phyloP scores from a whole-genome alignment of 176 grass and related monocot genomes.

The Carex kokanica region DNA sequence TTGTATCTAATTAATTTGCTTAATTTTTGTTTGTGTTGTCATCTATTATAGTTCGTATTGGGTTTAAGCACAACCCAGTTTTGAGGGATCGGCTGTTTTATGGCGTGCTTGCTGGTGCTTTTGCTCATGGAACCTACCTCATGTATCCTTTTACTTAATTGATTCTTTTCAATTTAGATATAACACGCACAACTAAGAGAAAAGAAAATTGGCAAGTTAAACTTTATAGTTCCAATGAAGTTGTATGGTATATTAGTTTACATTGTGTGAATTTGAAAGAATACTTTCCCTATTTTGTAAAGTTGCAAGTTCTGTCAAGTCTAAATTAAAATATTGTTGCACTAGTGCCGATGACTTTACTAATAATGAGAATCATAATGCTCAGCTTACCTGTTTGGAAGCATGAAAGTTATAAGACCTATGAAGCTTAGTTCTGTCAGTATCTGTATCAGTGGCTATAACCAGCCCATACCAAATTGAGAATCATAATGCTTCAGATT shows the following conservation, averaged over 20 bases:
- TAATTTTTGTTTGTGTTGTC: background rate
- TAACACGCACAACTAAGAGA: background rate
- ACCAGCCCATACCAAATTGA: background rate
- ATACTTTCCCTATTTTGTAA: background rate
- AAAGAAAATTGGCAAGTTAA: no score
- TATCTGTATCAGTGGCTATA: background rate
- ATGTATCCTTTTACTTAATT: constrained; percentile 46
- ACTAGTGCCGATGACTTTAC: background rate
- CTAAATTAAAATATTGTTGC: background rate
- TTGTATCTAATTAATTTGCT: background rate
- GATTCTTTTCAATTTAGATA: background rate
- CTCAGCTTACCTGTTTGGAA: background rate
- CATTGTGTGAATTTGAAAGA: background rate
- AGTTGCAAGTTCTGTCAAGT: background rate
- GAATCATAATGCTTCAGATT: background rate
- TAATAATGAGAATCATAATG: background rate
- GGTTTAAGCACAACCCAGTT: constrained; percentile 74
- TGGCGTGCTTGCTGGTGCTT: constrained; percentile 77
- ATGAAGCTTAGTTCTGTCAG: background rate
- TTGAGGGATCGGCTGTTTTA: constrained; percentile 82
- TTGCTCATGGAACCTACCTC: constrained; percentile 84
- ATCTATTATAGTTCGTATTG: constrained; percentile 67
- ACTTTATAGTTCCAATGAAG: no score
- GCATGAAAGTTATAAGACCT: background rate
- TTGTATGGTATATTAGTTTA: background rate